Percentiles rank a stretch among this genome's conserved stretches.
These are phyloP conservation scores for Ambispora gerdemannii DNA, from an alignment of 192 early-diverging fungal species.

Conservation along the genomic window DNA sequence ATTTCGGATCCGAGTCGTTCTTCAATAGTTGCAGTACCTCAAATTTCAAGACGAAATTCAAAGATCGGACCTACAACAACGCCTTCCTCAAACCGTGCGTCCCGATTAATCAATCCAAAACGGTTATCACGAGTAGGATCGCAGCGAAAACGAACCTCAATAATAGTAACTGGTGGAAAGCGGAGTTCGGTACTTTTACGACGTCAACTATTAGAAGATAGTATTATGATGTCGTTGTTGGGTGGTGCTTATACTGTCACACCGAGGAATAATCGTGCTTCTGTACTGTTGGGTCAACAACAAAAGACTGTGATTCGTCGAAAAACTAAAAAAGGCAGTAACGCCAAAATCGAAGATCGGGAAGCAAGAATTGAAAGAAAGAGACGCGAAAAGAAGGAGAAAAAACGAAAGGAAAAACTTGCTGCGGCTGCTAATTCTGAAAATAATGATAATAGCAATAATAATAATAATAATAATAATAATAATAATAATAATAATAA, in stretches of 20 bases:
- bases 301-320: conserved; percentile 1
- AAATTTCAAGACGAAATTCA: conserved; percentile 3
- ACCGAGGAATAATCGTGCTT: not conserved
- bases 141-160: conserved; percentile 16
- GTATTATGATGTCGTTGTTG: conserved; percentile 29
- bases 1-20: not conserved
- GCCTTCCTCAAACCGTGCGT: not conserved
- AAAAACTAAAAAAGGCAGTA: conserved; percentile 29
- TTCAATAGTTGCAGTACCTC: not conserved
- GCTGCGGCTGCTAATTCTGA: not conserved
- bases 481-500: not conserved
- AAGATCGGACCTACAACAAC: too few relatives aligned
- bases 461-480: not conserved
- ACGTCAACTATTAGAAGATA: conserved; percentile 26
- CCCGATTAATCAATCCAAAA: not conserved
- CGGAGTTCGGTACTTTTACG: conserved; percentile 16
- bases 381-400: conserved; percentile 12
- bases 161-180: not conserved
- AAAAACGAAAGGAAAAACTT: not conserved
- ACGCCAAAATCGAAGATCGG: conserved; percentile 24
- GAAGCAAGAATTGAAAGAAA: conserved; percentile 24
- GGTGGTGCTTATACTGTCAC: not conserved
- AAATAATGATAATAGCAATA: too few relatives aligned
- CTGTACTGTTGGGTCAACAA: not conserved
- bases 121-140: conserved; percentile 3